These are phyloP conservation scores for Vigna hirtella DNA, from an alignment of 306 rosid genomes.

Conservation along the genomic window DNA sequence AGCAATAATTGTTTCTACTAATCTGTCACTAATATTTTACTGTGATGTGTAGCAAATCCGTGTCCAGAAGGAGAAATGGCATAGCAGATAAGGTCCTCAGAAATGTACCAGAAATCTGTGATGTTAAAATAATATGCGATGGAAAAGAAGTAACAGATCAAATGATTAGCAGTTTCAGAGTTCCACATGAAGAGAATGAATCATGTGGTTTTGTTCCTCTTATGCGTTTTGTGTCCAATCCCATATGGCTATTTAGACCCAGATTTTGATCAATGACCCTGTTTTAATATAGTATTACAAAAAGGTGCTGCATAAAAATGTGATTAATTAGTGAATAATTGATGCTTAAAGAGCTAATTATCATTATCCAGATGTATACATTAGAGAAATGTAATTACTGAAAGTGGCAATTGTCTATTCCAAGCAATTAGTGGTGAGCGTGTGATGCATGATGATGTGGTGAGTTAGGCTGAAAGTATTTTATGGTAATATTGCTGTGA, in stretches of 20 bases:
- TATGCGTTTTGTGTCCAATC: constrained; percentile 21
- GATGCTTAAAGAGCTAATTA: not conserved
- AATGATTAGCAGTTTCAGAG: constrained; percentile 4
- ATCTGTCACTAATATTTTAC: not conserved
- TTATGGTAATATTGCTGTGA: not conserved
- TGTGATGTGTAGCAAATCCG: constrained; percentile 30
- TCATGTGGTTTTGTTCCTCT: not conserved
- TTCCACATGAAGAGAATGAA: constrained; percentile 14
- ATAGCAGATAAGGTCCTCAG: constrained; percentile 37
- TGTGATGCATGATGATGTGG: not conserved
- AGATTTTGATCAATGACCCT: not conserved
- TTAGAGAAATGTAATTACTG: not conserved
- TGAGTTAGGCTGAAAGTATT: too few species aligned
- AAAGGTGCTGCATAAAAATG: not conserved
- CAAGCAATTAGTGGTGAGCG: too few species aligned
- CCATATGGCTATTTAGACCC: constrained; percentile 29
- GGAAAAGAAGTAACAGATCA: constrained; percentile 50
- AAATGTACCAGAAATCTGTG: constrained; percentile 45
- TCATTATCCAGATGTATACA: not conserved
- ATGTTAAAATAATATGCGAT: constrained; percentile 50
- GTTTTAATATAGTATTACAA: too few species aligned
- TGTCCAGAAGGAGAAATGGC: constrained; percentile 12
- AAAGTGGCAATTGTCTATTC: too few species aligned
- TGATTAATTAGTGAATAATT: not conserved
- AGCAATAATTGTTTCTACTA: not conserved